phyloP scores from a whole-genome alignment of 768 basidiomycete genomes.

The Trametes sanguinea region DNA sequence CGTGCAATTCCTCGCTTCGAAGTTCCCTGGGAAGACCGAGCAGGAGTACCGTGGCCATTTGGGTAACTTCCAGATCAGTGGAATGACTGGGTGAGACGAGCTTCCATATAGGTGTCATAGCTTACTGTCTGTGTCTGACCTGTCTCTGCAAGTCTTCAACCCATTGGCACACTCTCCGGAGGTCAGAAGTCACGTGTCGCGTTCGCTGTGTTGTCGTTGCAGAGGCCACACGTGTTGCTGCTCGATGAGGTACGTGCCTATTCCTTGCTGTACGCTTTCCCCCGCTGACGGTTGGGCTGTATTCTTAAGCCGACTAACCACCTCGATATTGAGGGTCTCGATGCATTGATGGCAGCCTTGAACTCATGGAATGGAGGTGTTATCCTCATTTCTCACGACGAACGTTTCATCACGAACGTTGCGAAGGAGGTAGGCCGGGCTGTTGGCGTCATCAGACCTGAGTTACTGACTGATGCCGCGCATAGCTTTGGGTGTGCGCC shows the following conservation, averaged over 20 bases:
- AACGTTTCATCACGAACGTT: conserved; percentile 89
- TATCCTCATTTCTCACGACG: conserved; percentile 94
- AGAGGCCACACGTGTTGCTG: conserved; percentile 87
- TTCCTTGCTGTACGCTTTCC: conserved; percentile 23
- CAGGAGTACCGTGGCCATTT: conserved; percentile 96
- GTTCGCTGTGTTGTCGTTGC: conserved; percentile 83
- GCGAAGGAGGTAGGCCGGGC: conserved; percentile 66
- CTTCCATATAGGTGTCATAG: background rate
- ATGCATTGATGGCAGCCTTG: conserved; percentile 87
- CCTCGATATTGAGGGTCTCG: conserved; percentile 96
- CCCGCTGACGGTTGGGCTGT: background rate
- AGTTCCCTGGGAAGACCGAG: conserved; percentile 92
- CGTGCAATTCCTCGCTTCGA: conserved; percentile 89
- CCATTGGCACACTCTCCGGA: conserved; percentile 89
- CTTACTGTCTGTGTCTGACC: background rate
- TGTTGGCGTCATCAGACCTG: background rate
- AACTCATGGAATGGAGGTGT: conserved; percentile 87
- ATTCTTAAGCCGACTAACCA: conserved; percentile 78
- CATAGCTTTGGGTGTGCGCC: conserved; percentile 89
- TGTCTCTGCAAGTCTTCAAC: conserved; percentile 58
- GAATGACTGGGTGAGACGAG: conserved; percentile 77
- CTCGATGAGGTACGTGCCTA: conserved; percentile 75
- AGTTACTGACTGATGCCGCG: background rate
- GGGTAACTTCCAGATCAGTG: conserved; percentile 96
- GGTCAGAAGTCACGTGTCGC: conserved; percentile 97